Conservation (phyloP, 495 filamentous ascomycete species). For the Elasticomyces elasticus region DNA sequence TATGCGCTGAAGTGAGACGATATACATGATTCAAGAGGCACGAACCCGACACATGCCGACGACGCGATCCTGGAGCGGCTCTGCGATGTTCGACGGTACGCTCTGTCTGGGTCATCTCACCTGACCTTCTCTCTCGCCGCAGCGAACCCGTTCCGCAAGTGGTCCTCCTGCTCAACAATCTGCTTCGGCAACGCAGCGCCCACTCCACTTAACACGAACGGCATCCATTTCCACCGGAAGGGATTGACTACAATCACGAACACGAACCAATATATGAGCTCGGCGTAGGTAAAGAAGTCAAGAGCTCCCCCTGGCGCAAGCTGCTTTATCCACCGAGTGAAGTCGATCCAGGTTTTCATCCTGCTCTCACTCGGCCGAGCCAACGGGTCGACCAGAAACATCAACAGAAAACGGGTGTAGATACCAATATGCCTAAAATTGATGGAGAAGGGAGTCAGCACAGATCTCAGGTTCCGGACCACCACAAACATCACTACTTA, state of each 20-base stretch:
- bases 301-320: slow-evolving; percentile 42
- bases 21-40: background rate
- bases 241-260: slow-evolving; percentile 72
- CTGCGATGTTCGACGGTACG: too few relatives aligned
- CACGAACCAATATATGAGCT: slow-evolving; percentile 75
- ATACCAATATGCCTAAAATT: slow-evolving; percentile 43
- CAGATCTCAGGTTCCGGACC: background rate
- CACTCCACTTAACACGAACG: slow-evolving; percentile 72
- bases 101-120: background rate
- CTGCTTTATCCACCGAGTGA: slow-evolving; percentile 64
- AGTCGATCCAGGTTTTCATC: slow-evolving; percentile 82
- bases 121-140: slow-evolving; percentile 1
- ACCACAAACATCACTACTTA: too few relatives aligned
- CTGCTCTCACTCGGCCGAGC: slow-evolving; percentile 57
- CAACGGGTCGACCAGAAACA: slow-evolving; percentile 74
- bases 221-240: slow-evolving; percentile 71
- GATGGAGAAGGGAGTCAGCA: background rate
- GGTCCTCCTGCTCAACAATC: slow-evolving; percentile 57
- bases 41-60: too few relatives aligned
- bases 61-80: too few relatives aligned
- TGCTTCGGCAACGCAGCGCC: slow-evolving; percentile 53
- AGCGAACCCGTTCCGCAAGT: slow-evolving; percentile 34
- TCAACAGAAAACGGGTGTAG: slow-evolving; percentile 72
- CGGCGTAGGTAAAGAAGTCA: slow-evolving; percentile 67
- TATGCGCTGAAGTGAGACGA: background rate